Conservation (phyloP, 2,329 filamentous ascomycete genomes). For the Phoma sp. region DNA sequence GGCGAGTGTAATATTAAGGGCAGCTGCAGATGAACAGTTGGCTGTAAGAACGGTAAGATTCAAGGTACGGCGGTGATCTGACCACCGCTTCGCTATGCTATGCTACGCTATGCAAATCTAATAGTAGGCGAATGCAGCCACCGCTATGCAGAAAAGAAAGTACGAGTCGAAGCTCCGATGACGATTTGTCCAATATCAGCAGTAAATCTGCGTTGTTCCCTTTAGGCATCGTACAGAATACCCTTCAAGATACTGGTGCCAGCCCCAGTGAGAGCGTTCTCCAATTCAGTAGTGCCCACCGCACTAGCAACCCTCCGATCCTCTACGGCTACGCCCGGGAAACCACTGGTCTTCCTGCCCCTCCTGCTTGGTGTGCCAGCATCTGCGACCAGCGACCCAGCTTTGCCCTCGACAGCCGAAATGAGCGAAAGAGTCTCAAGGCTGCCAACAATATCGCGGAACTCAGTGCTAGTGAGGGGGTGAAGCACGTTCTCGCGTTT, state of each 20-base stretch:
- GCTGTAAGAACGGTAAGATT: background rate
- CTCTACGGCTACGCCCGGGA: constrained; percentile 63
- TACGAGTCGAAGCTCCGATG: background rate
- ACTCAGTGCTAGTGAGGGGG: constrained; percentile 88
- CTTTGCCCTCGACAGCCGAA: constrained; percentile 73
- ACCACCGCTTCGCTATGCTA: constrained; percentile 15
- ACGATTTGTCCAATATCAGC: background rate
- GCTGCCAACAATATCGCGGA: constrained; percentile 88
- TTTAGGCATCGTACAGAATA: constrained; percentile 28
- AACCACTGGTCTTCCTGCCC: constrained; percentile 56
- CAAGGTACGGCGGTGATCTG: background rate
- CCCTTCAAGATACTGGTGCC: constrained; percentile 50
- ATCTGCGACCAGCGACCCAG: constrained; percentile 66
- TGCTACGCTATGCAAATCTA: constrained; percentile 12
- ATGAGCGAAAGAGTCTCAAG: constrained; percentile 88
- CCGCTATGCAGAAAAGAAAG: constrained; percentile 15
- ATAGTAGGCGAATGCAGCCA: background rate
- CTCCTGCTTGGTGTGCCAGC: constrained; percentile 76
- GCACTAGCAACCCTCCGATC: constrained; percentile 81
- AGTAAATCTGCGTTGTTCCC: background rate
- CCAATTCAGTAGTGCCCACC: constrained; percentile 80
- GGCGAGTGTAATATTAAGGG: background rate
- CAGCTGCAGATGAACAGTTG: background rate
- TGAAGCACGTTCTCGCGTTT: constrained; percentile 88
- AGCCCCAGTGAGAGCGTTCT: constrained; percentile 69